A percentile compares a stretch with the other conserved stretches of the same genome.
Evolutionary conservation across 2,329 filamentous ascomycete genomes (phyloP).

Genomic region (Penicillium hesseltinei): DNA sequence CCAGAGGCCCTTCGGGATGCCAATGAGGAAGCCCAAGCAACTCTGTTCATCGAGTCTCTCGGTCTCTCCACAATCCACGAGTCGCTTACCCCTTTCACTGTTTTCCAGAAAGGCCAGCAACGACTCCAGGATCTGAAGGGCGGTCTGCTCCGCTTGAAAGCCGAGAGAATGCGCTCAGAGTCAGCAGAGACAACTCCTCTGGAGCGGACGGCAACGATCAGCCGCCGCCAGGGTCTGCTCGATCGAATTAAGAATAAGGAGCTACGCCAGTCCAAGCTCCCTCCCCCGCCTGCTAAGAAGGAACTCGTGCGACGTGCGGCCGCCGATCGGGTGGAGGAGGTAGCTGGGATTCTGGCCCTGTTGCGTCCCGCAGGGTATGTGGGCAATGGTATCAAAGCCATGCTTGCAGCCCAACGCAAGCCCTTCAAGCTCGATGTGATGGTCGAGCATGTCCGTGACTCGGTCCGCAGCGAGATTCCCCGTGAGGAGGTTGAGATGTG

Average conservation of each 20-base stretch:
- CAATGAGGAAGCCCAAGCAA: conserved; percentile 32
- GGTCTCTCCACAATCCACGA: conserved; percentile 38
- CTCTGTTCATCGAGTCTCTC: conserved; percentile 35
- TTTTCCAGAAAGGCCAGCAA: conserved; percentile 42
- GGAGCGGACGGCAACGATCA: conserved; percentile 29
- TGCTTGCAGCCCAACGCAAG: conserved; percentile 50
- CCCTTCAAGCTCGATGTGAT: conserved; percentile 65
- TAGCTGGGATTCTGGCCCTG: conserved; percentile 66
- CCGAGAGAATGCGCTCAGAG: conserved; percentile 30
- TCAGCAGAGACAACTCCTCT: conserved; percentile 20
- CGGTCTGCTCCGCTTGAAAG: conserved; percentile 39
- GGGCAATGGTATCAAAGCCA: conserved; percentile 31
- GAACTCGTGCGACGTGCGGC: conserved; percentile 63
- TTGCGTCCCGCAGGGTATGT: conserved; percentile 46
- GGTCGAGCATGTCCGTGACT: conserved; percentile 66
- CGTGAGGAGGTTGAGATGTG: conserved; percentile 49
- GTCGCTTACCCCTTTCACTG: conserved; percentile 35
- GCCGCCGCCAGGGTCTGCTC: conserved; percentile 62
- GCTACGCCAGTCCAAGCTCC: conserved; percentile 47
- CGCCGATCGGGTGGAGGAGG: conserved; percentile 65
- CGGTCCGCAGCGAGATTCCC: conserved; percentile 54
- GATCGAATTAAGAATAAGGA: conserved; percentile 75
- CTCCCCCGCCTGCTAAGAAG: conserved; percentile 48
- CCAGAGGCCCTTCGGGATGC: conserved; percentile 37
- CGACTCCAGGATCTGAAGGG: conserved; percentile 42